These are phyloP conservation scores for Paecilomyces sp. DNA, from an alignment of 2,329 filamentous ascomycete species.

Conservation along the genomic window DNA sequence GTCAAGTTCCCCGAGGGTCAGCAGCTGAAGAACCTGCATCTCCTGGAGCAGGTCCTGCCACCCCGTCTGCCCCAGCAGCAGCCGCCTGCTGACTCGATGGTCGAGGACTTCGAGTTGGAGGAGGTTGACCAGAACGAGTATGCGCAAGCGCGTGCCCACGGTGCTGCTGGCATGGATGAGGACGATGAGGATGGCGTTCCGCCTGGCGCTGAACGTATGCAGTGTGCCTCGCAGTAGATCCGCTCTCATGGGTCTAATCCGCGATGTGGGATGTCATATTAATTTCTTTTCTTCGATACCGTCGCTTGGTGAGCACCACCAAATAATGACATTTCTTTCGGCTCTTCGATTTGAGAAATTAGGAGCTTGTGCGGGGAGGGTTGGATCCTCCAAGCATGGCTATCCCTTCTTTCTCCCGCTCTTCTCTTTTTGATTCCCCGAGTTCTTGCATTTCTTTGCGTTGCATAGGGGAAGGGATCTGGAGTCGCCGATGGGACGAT, in stretches of 20 bases:
- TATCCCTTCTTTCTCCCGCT: slow-evolving; percentile 6
- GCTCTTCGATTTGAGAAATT: slow-evolving; percentile 25
- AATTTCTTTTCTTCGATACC: slow-evolving; percentile 30
- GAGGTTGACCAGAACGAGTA: slow-evolving; percentile 67
- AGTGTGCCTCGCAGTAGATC: slow-evolving; percentile 45
- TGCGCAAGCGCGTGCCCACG: slow-evolving; percentile 59
- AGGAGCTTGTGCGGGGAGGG: slow-evolving; percentile 20
- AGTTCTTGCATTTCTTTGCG: slow-evolving; percentile 12
- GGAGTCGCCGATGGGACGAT: not conserved
- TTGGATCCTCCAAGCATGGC: slow-evolving; percentile 4
- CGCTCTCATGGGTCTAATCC: not conserved
- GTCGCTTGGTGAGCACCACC: slow-evolving; percentile 12
- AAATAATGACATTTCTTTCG: slow-evolving; percentile 7
- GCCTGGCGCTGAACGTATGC: slow-evolving; percentile 42
- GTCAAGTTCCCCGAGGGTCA: slow-evolving; percentile 90
- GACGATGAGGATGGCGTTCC: slow-evolving; percentile 55
- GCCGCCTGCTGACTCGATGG: slow-evolving; percentile 80
- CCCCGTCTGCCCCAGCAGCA: slow-evolving; percentile 56
- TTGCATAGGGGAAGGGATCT: not conserved
- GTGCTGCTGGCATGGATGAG: slow-evolving; percentile 57
- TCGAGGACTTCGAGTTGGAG: slow-evolving; percentile 80
- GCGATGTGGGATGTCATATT: slow-evolving; percentile 8
- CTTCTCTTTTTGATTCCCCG: slow-evolving; percentile 13
- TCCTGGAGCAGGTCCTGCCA: slow-evolving; percentile 80
- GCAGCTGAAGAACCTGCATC: slow-evolving; percentile 62